These are phyloP conservation scores for Xylaria digitata DNA, from an alignment of 2,329 filamentous ascomycete genomes.

Conservation along the genomic window DNA sequence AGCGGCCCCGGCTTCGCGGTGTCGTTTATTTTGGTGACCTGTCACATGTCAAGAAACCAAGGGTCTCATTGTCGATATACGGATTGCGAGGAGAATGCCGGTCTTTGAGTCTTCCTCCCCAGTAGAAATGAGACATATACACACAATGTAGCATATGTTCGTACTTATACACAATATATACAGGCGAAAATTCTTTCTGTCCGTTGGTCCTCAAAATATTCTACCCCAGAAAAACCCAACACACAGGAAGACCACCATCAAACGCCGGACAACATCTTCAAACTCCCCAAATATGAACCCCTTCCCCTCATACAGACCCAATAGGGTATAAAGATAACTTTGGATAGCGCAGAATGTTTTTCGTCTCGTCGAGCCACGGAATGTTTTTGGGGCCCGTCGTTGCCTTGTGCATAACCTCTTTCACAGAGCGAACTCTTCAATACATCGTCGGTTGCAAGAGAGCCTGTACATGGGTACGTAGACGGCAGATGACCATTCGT, in stretches of 20 bases:
- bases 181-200: slow-evolving; percentile 26
- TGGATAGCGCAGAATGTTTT: neutral
- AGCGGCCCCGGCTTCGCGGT: too few species aligned
- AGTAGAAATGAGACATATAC: slow-evolving; percentile 20
- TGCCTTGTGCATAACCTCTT: slow-evolving; percentile 13
- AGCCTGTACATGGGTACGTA: slow-evolving; percentile 16
- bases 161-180: slow-evolving; percentile 30
- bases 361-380: slow-evolving; percentile 20
- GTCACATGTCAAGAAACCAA: neutral
- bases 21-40: neutral
- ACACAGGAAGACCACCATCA: slow-evolving; percentile 29
- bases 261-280: slow-evolving; percentile 35
- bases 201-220: slow-evolving; percentile 12
- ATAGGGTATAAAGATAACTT: slow-evolving; percentile 23
- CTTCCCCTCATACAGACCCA: slow-evolving; percentile 10
- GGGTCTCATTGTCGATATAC: neutral
- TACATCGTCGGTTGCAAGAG: slow-evolving; percentile 7
- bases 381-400: neutral
- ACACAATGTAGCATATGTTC: slow-evolving; percentile 19
- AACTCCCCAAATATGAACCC: slow-evolving; percentile 32
- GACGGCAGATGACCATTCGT: slow-evolving; percentile 26
- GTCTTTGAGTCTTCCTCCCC: neutral
- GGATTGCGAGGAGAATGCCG: neutral
- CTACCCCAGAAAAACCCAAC: slow-evolving; percentile 16
- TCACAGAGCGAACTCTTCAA: slow-evolving; percentile 7